These are phyloP conservation scores for Brassica hybrid DNA, from an alignment of 441 rosid species.

Conservation along the genomic window DNA sequence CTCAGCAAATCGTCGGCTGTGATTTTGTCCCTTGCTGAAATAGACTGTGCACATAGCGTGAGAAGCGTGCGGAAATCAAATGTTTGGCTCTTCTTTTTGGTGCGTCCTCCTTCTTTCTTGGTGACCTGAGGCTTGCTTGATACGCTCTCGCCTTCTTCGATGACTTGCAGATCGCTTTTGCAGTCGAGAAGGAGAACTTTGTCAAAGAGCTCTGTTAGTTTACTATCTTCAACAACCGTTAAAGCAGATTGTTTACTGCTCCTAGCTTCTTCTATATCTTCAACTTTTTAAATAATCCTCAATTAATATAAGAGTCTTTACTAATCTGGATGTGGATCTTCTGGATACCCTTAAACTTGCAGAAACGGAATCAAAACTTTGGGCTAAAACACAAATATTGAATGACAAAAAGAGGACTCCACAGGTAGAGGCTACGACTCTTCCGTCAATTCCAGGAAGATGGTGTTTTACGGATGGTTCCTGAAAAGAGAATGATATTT, in stretches of 20 bases:
- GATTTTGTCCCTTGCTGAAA: constrained; percentile 59
- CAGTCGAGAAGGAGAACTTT: constrained; percentile 57
- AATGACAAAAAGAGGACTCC: no score
- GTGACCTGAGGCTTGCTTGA: constrained; percentile 35
- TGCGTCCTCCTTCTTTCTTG: constrained; percentile 47
- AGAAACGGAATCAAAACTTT: no score
- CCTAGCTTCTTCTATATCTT: constrained; percentile 48
- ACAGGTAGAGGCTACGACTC: no score
- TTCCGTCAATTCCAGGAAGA: no score
- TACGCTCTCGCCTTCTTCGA: constrained; percentile 30
- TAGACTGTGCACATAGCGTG: constrained; percentile 73
- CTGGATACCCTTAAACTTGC: constrained; percentile 39
- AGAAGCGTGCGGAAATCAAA: constrained; percentile 69
- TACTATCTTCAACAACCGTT: constrained; percentile 45
- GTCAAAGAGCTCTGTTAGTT: constrained; percentile 56
- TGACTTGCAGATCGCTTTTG: constrained; percentile 24
- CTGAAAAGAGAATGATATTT: no score
- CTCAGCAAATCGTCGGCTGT: constrained; percentile 58
- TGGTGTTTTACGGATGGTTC: no score
- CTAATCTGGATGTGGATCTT: no score
- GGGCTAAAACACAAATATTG: no score
- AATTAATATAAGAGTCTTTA: no score
- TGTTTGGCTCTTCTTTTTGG: constrained; percentile 49
- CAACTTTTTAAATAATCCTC: constrained; percentile 51
- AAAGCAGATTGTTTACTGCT: constrained; percentile 63